Evolutionary conservation across 1,284 basidiomycete genomes (phyloP).

Genomic region (Austroboletus novae-zelandiae): DNA sequence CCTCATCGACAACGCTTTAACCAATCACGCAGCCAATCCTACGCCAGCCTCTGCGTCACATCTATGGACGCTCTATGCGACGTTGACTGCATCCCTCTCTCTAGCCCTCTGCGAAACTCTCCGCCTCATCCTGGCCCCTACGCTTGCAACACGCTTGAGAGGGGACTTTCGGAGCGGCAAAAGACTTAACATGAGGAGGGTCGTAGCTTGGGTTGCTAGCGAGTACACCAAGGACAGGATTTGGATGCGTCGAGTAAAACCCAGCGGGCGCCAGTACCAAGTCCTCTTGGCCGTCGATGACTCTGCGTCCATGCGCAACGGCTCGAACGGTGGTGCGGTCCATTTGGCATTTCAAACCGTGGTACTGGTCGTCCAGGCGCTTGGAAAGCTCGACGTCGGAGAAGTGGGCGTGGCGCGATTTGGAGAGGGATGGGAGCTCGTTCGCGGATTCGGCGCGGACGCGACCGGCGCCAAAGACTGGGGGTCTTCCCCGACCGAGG

Average conservation of each 20-base stretch:
- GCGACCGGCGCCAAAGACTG: slow-evolving; percentile 37
- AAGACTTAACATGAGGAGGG: slow-evolving; percentile 98
- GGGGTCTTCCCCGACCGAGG: slow-evolving; percentile 28
- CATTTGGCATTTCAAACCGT: slow-evolving; percentile 96
- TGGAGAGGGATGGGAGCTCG: slow-evolving; percentile 82
- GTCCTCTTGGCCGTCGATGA: slow-evolving; percentile 95
- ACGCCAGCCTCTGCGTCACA: slow-evolving; percentile 47
- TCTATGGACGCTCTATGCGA: slow-evolving; percentile 90
- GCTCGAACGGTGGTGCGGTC: slow-evolving; percentile 82
- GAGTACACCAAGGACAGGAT: slow-evolving; percentile 99
- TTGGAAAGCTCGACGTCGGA: slow-evolving; percentile 92
- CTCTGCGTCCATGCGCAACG: slow-evolving; percentile 96
- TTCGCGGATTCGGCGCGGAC: slow-evolving; percentile 82
- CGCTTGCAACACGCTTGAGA: slow-evolving; percentile 89
- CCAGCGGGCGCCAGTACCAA: slow-evolving; percentile 94
- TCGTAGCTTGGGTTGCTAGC: slow-evolving; percentile 97
- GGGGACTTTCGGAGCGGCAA: slow-evolving; percentile 99
- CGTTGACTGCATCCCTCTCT: slow-evolving; percentile 88
- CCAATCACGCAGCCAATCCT: slow-evolving; percentile 35
- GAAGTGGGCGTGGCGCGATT: slow-evolving; percentile 93
- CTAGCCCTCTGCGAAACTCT: slow-evolving; percentile 95
- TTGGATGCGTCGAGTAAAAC: slow-evolving; percentile 94
- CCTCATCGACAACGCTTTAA: slow-evolving; percentile 62
- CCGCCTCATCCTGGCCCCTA: slow-evolving; percentile 94
- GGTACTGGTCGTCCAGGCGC: slow-evolving; percentile 87